Conservation (phyloP, 1,284 basidiomycete species). For the Cryptococcus maquisensis region DNA sequence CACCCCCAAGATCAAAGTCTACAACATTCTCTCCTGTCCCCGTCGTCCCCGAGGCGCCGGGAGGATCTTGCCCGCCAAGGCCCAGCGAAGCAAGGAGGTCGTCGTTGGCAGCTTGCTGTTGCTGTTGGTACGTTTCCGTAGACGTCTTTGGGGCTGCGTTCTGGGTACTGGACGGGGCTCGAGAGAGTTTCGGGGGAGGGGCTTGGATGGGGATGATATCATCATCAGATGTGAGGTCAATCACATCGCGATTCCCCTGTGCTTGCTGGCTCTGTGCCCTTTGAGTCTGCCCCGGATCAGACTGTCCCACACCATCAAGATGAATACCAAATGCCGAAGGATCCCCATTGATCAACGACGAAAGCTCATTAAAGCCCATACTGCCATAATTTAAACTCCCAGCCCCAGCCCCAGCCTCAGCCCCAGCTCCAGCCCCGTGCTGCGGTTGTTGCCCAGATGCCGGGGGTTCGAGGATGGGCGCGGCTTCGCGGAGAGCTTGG, state of each 20-base stretch:
- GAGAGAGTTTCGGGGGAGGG: neutral
- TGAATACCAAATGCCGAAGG: conserved; percentile 1
- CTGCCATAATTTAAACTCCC: too few species aligned
- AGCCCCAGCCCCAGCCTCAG: too few species aligned
- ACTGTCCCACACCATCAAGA: neutral
- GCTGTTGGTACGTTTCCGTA: too few species aligned
- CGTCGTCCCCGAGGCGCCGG: neutral
- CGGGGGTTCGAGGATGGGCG: neutral
- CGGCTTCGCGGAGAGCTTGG: conserved; percentile 1
- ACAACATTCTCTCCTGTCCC: neutral
- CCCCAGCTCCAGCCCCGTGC: too few species aligned
- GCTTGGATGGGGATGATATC: neutral
- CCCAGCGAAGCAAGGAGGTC: conserved; percentile 9
- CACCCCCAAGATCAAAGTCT: conserved; percentile 9
- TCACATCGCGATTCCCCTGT: neutral
- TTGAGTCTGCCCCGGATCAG: neutral
- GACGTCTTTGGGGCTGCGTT: neutral
- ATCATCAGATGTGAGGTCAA: neutral
- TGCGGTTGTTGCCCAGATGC: too few species aligned
- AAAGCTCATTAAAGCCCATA: conserved; percentile 22
- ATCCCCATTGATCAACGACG: conserved; percentile 15
- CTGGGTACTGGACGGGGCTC: neutral
- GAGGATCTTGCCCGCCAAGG: neutral
- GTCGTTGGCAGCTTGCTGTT: neutral
- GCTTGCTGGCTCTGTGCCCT: neutral